Base-by-base conservation (phyloP, 306 rosid genomes). In the Hippophae tibetana region DNA sequence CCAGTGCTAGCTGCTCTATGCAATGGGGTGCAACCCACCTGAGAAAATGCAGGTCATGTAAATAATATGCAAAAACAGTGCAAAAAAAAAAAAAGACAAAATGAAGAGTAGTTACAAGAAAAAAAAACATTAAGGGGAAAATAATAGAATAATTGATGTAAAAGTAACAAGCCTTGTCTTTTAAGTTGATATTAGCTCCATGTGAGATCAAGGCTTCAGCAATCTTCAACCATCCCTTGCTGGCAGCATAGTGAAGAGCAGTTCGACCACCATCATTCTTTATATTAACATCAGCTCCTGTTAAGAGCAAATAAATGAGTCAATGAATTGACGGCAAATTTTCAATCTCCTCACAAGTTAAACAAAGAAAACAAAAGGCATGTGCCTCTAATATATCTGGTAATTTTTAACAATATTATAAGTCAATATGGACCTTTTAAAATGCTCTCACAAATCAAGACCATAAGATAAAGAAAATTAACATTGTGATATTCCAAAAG, bases 1-100 rank as follows among this genome's bases (percentile, higher is more conserved):
- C 95, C 96, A 3, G 86, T 87, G 87, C 96, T 75, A 52, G 96
- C 95, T 43, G 98, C 96, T 12, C 98, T 76, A 68, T 92, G 96
- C 82, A 92, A 76, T 10, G 98, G 96, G 60, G 98, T 92, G 77
- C 86, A 78, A 58, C 98, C 98, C 69, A 85, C 84, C 98, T 92
- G 65, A 63, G 27, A 43, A 58, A 23, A 56, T 42, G 13, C 7
- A 14, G 9, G 45, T 61, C 70, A 58, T 38, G 47, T 26, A 42
- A 52, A 7, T 8, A 13, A 43, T 7, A 64, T 44, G 44, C 31
- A 9, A 56, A 27, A 27, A 42, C 48, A 44, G 10, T 51, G 10
- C 38, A n/a, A 51, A 23, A 0, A 2, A 9, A 31, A 23, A 47
- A 10, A 44, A 60, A 43, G 3, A 7, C 14, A 65, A 42, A 43